Conservation (phyloP, 2,329 filamentous ascomycete species). For the Karstenula rhodostoma region DNA sequence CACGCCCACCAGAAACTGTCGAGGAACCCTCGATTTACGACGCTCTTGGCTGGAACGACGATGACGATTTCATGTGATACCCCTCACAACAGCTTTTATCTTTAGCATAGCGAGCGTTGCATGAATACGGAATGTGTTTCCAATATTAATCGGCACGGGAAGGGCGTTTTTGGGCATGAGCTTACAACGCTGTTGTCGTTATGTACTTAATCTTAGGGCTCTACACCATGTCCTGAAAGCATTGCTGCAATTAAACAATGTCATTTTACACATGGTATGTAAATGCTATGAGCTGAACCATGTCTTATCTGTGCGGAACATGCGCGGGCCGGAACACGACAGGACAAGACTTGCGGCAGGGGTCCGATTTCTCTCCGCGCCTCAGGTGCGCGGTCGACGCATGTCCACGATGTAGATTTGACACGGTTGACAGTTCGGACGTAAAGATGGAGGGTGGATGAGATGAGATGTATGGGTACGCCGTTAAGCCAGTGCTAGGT, state of each 20-base stretch:
- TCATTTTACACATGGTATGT: neutral
- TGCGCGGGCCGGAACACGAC: neutral
- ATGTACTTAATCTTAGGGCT: neutral
- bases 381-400: neutral
- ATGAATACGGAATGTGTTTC: constrained; percentile 10
- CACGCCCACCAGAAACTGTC: constrained; percentile 21
- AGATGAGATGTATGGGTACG: too few relatives aligned
- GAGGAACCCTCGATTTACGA: constrained; percentile 50
- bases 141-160: constrained; percentile 21
- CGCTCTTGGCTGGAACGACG: constrained; percentile 57
- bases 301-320: constrained; percentile 4
- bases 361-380: neutral
- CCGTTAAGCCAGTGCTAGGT: neutral
- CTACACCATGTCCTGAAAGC: constrained; percentile 2
- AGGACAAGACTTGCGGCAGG: neutral
- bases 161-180: constrained; percentile 18
- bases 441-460: too few relatives aligned
- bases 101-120: constrained; percentile 18
- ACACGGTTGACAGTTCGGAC: too few relatives aligned
- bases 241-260: constrained; percentile 11
- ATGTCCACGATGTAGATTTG: neutral
- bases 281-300: neutral
- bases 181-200: neutral
- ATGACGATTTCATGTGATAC: constrained; percentile 32
- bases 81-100: constrained; percentile 19